These are phyloP conservation scores for Aurantiochytrium sp. DNA, from an alignment of 108 stramenopile genomes.

Conservation along the genomic window DNA sequence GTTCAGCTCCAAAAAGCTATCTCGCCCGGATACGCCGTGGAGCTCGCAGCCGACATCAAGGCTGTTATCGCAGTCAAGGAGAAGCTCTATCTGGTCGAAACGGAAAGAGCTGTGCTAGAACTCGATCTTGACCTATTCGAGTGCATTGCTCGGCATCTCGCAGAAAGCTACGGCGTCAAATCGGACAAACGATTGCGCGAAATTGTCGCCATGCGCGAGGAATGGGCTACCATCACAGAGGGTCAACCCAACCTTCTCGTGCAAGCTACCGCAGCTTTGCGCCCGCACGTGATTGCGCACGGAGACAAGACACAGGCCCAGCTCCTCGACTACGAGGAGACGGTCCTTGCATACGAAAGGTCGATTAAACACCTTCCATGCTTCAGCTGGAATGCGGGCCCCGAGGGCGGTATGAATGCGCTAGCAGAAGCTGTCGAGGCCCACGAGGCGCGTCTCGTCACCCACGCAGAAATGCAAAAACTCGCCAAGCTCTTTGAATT, in stretches of 20 bases:
- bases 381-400: slow-evolving; percentile 46
- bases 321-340: slow-evolving; percentile 51
- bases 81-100: slow-evolving; percentile 7
- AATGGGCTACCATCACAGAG: not conserved
- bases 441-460: slow-evolving; percentile 21
- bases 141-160: not conserved
- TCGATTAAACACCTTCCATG: slow-evolving; percentile 33
- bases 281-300: slow-evolving; percentile 54
- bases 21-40: slow-evolving; percentile 32
- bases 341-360: slow-evolving; percentile 28
- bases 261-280: slow-evolving; percentile 27
- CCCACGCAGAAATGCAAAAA: slow-evolving; percentile 46
- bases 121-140: not conserved
- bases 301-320: slow-evolving; percentile 50
- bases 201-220: not conserved
- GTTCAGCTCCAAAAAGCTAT: not conserved
- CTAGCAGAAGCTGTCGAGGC: slow-evolving; percentile 35
- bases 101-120: not conserved
- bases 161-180: not conserved
- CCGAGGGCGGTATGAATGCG: slow-evolving; percentile 34
- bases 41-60: slow-evolving; percentile 25
- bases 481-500: slow-evolving; percentile 64
- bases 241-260: not conserved
- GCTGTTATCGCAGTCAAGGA: slow-evolving; percentile 31
- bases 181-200: not conserved